Evolutionary conservation across 73 alveolate genomes (phyloP), one percentile per base, ranked within the genome.

Genomic region (Paramecium pentaurelia): DNA sequence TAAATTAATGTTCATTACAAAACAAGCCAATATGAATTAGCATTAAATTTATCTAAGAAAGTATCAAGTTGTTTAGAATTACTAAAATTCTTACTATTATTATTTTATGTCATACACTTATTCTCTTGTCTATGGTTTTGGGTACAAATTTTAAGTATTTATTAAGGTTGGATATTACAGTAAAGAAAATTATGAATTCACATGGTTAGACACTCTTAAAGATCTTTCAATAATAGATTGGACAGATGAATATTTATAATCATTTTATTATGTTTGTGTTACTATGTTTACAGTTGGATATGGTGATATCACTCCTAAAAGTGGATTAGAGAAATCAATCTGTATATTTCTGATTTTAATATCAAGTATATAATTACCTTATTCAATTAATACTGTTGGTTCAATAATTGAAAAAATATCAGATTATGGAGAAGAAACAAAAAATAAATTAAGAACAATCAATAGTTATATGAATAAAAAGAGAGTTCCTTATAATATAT

Each of bases 321-420:
- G 92, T 37, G 64, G 88, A 4, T 25, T 47, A 1, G 98, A 95
- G 58, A 93, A 93, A n/a, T 28, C 95, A 8, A 77, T 86, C 88
- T 94, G 94, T 40, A 86, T 95, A 47, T 22, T 95, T n/a, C 77
- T 95, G 7, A 95, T 96, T 95, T 49, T 95, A 68, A 49, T 95
- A 2, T 97, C 99, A 10, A 95, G 99, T 89, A 97, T 95, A 12
- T 75, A 94, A 27, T 94, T 96, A 40, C 98, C 99, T 54, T 96
- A 95, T 58, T 86, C 93, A 0, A 97, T 96, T n/a, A 97, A 97
- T 34, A 60, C 93, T 6, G 94, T 95, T 6, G 97, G 97, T 5
- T 58, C 93, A 32, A 71, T 95, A 7, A 59, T 95, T n/a, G 58
- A 88, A 77, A 86, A 93, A 58, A 92, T 92, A 18, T 93, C 93